These are phyloP conservation scores for Globisporangium emineosum DNA, from an alignment of 352 stramenopile genomes.

Conservation along the genomic window DNA sequence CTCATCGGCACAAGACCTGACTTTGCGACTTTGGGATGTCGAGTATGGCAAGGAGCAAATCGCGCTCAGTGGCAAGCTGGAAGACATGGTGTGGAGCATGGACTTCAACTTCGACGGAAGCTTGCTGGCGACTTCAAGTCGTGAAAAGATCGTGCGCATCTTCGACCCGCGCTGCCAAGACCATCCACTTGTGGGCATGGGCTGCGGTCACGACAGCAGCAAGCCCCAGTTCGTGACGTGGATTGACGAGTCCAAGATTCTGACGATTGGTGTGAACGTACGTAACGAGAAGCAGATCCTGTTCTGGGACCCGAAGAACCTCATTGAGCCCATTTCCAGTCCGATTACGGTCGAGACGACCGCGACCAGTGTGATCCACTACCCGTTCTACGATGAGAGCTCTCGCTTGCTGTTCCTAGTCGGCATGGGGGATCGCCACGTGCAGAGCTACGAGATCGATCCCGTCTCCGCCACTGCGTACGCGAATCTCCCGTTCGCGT, in stretches of 20 bases:
- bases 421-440: slow-evolving; percentile 54
- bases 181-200: slow-evolving; percentile 57
- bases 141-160: slow-evolving; percentile 68
- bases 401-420: slow-evolving; percentile 72
- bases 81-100: slow-evolving; percentile 76
- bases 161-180: slow-evolving; percentile 56
- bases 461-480: slow-evolving; percentile 33
- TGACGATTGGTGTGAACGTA: slow-evolving; percentile 56
- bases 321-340: slow-evolving; percentile 57
- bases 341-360: slow-evolving; percentile 36
- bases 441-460: slow-evolving; percentile 78
- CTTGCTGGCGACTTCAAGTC: slow-evolving; percentile 63
- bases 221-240: slow-evolving; percentile 74
- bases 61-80: slow-evolving; percentile 48
- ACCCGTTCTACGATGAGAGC: slow-evolving; percentile 65
- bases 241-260: slow-evolving; percentile 34
- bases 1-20: slow-evolving; percentile 54
- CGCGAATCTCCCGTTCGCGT: slow-evolving; percentile 62
- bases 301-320: slow-evolving; percentile 70
- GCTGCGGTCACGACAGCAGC: slow-evolving; percentile 62
- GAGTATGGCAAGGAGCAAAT: slow-evolving; percentile 43
- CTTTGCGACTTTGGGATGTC: slow-evolving; percentile 76
- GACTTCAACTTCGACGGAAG: slow-evolving; percentile 61
- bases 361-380: slow-evolving; percentile 41
- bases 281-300: slow-evolving; percentile 65